Percentiles rank a stretch among this genome's conserved stretches.
These are phyloP conservation scores for Naganishia vaughanmartiniae DNA, from an alignment of 768 basidiomycete genomes.

Conservation along the genomic window DNA sequence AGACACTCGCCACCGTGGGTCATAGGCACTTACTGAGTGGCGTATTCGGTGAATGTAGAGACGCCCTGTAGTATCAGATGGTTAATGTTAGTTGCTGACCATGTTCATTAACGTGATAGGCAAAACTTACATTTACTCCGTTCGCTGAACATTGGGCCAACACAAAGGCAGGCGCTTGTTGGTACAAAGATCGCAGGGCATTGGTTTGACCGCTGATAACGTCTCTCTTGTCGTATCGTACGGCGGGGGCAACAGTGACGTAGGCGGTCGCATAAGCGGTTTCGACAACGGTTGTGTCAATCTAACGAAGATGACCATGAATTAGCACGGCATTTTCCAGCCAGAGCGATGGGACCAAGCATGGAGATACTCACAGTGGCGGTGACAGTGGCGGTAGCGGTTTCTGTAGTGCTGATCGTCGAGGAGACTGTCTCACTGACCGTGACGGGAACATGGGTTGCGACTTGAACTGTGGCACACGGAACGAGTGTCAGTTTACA, in stretches of 20 bases:
- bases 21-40: neutral
- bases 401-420: neutral
- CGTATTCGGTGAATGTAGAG: neutral
- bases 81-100: neutral
- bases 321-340: neutral
- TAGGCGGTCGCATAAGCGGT: neutral
- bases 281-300: neutral
- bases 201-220: conserved; percentile 4
- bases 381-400: neutral
- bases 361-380: neutral
- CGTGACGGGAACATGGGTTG: neutral
- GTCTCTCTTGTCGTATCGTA: neutral
- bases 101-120: neutral
- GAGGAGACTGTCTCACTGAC: neutral
- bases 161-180: neutral
- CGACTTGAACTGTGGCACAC: neutral
- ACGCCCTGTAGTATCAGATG: neutral
- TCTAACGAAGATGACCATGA: neutral
- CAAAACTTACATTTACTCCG: neutral
- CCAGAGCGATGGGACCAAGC: neutral
- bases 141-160: neutral
- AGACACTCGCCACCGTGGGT: neutral
- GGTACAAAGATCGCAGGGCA: neutral
- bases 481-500: neutral
- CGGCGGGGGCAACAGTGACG: neutral